phyloP scores from a whole-genome alignment of 2,329 filamentous ascomycete species.

The Calonectria pseudoreteaudii region DNA sequence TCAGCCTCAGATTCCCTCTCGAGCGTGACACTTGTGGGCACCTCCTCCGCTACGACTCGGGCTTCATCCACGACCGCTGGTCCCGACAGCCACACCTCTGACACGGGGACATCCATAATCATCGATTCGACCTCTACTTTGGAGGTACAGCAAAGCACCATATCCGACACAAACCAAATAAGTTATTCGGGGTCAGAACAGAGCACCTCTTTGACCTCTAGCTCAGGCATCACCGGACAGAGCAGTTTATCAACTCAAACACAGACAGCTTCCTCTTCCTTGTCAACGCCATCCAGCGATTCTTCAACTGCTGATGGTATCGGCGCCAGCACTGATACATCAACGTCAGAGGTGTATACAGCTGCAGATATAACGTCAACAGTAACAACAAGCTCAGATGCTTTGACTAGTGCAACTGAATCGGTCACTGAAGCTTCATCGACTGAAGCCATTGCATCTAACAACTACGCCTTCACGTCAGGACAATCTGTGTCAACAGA shows the following conservation, averaged over 20 bases:
- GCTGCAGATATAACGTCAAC: not conserved
- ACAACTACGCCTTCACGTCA: no score
- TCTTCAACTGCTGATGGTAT: not conserved
- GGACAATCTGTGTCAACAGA: no score
- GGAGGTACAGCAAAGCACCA: not conserved
- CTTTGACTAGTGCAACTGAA: no score
- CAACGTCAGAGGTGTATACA: not conserved
- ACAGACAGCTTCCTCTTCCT: not conserved
- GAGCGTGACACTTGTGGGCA: not conserved
- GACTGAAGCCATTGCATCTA: no score
- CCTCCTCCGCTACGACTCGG: not conserved
- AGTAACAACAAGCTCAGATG: no score
- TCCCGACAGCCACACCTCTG: not conserved
- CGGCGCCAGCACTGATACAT: not conserved
- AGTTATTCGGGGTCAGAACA: not conserved
- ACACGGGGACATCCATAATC: not conserved
- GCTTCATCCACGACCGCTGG: not conserved
- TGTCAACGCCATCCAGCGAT: not conserved
- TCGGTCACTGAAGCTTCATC: no score
- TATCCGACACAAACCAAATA: not conserved
- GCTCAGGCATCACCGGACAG: no score
- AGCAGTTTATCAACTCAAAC: not conserved
- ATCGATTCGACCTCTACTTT: not conserved
- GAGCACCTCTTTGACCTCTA: not conserved
- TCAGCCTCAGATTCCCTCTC: not conserved